Evolutionary conservation across 75 land plant species (phyloP).

Genomic region (Pseudotsuga menziesii): DNA sequence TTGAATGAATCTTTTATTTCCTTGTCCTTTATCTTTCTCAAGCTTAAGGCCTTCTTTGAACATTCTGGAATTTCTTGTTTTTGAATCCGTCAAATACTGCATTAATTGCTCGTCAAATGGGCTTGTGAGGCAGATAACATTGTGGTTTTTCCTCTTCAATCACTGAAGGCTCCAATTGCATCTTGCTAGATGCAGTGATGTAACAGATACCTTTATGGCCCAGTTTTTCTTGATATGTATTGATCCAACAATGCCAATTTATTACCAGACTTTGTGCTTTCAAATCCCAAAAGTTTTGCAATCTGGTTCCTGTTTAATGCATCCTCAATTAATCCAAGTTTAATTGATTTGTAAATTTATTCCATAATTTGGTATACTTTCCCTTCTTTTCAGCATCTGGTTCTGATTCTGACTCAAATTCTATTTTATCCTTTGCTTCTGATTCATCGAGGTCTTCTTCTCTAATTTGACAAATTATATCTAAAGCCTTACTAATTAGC

Average conservation of each 20-base stretch:
- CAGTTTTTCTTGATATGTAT: slow-evolving; percentile 84
- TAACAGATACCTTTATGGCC: slow-evolving; percentile 91
- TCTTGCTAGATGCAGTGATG: slow-evolving; percentile 83
- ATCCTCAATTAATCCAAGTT: slow-evolving; percentile 98
- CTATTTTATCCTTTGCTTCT: slow-evolving; percentile 45
- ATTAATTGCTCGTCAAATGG: slow-evolving; percentile 94
- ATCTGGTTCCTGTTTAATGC: slow-evolving; percentile 87
- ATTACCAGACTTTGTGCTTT: slow-evolving; percentile 88
- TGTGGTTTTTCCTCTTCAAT: slow-evolving; percentile 79
- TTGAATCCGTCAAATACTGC: slow-evolving; percentile 97
- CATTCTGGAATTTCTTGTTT: slow-evolving; percentile 95
- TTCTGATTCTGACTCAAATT: slow-evolving; percentile 40
- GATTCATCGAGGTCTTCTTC: slow-evolving; percentile 94
- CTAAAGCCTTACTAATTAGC: slow-evolving; percentile 50
- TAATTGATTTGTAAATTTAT: slow-evolving; percentile 92
- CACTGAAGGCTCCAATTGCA: slow-evolving; percentile 86
- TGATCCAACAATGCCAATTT: slow-evolving; percentile 80
- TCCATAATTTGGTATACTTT: slow-evolving; percentile 90
- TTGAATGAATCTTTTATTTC: slow-evolving; percentile 79
- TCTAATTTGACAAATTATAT: slow-evolving; percentile 81
- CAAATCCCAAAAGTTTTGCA: slow-evolving; percentile 90
- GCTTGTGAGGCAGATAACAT: slow-evolving; percentile 97
- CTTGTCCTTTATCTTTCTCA: slow-evolving; percentile 79
- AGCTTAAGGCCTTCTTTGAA: slow-evolving; percentile 93
- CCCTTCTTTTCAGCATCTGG: slow-evolving; percentile 72